Percentiles rank a stretch among this genome's conserved stretches.
Evolutionary conservation across 1,284 basidiomycete genomes (phyloP).

Genomic region (Sphagnurus paluster): DNA sequence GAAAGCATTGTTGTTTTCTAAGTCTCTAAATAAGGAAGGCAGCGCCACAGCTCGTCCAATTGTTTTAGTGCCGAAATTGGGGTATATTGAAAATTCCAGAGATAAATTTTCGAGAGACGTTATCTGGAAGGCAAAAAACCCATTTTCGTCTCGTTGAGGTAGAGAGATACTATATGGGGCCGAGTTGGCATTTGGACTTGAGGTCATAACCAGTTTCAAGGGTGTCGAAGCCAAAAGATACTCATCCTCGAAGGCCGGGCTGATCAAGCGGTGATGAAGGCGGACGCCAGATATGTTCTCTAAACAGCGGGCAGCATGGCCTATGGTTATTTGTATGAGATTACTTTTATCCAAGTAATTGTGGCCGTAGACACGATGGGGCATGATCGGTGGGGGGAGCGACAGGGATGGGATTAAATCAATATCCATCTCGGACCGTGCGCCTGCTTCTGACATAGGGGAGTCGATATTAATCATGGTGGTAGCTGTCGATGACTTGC

Average conservation of each 20-base stretch:
- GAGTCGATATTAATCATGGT: conserved; percentile 31
- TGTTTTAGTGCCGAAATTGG: conserved; percentile 97
- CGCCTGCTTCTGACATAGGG: conserved; percentile 33
- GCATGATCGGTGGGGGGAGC: conserved; percentile 97
- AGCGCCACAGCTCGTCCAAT: conserved; percentile 92
- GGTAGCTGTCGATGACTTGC: conserved; percentile 23
- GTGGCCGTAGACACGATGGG: conserved; percentile 89
- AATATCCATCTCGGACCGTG: conserved; percentile 63
- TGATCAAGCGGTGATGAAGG: conserved; percentile 69
- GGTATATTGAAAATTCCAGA: conserved; percentile 94
- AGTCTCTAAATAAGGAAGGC: conserved; percentile 69
- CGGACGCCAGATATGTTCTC: conserved; percentile 49
- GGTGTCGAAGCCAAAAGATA: conserved; percentile 75
- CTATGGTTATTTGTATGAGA: conserved; percentile 87
- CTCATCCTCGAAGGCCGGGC: conserved; percentile 59
- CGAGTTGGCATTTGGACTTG: conserved; percentile 78
- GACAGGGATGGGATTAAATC: conserved; percentile 94
- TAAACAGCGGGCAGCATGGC: conserved; percentile 53
- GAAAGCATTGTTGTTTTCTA: conserved; percentile 57
- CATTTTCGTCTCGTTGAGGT: conserved; percentile 79
- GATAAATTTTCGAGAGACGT: conserved; percentile 72
- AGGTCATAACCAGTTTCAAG: conserved; percentile 93
- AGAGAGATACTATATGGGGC: conserved; percentile 89
- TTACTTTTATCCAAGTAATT: conserved; percentile 89
- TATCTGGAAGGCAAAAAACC: conserved; percentile 90